A percentile compares a stretch with the other conserved stretches of the same genome.
These are phyloP conservation scores for Penicillium bovifimosum DNA, from an alignment of 495 filamentous ascomycete genomes.

Conservation along the genomic window DNA sequence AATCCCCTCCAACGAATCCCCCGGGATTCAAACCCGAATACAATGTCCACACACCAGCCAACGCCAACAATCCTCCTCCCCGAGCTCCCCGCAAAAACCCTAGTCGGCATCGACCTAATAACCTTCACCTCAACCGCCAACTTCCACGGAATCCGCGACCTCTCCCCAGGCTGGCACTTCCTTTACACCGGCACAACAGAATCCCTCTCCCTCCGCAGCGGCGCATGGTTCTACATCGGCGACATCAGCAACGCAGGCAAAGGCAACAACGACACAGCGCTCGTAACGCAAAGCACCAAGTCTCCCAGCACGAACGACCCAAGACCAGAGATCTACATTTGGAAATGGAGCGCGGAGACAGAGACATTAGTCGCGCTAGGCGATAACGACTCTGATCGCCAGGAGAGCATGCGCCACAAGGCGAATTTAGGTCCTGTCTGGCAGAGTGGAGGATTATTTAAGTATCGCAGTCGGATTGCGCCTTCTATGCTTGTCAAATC, in stretches of 20 bases:
- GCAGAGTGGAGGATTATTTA: constrained; percentile 38
- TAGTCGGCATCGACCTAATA: constrained; percentile 50
- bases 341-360: constrained; percentile 40
- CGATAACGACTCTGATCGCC: constrained; percentile 22
- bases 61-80: constrained; percentile 45
- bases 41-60: constrained; percentile 22
- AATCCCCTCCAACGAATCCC: neutral
- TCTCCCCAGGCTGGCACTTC: constrained; percentile 57
- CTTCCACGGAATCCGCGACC: constrained; percentile 55
- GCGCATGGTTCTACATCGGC: constrained; percentile 56
- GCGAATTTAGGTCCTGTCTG: constrained; percentile 38
- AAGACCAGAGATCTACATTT: constrained; percentile 34
- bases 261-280: constrained; percentile 10
- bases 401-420: constrained; percentile 37
- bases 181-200: constrained; percentile 54
- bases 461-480: constrained; percentile 38
- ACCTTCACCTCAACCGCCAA: constrained; percentile 49
- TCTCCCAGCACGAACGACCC: neutral
- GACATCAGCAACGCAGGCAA: constrained; percentile 19
- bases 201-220: constrained; percentile 52
- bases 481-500: constrained; percentile 16
- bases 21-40: neutral
- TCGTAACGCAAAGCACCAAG: constrained; percentile 8
- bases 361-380: constrained; percentile 30
- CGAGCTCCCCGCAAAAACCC: constrained; percentile 42